These are phyloP conservation scores for Acer negundo DNA, from an alignment of 345 rosid genomes.

Conservation along the genomic window DNA sequence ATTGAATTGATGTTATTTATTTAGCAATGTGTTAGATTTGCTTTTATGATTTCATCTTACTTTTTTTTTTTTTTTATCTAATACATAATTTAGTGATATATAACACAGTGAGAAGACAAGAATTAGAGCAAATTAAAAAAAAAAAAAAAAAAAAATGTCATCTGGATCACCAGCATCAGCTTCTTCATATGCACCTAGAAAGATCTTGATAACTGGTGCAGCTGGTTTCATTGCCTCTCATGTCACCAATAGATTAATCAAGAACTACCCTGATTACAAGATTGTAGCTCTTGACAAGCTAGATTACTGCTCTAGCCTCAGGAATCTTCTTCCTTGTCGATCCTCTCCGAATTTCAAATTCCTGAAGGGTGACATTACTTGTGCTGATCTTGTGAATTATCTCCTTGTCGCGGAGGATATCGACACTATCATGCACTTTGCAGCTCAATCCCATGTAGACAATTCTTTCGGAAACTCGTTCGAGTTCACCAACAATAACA, in stretches of 20 bases:
- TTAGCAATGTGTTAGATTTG: not conserved
- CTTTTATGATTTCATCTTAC: not conserved
- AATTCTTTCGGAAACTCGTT: conserved; percentile 69
- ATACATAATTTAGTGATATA: conserved; percentile 4
- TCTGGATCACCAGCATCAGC: conserved; percentile 15
- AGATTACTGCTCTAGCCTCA: conserved; percentile 64
- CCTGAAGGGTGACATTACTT: conserved; percentile 56
- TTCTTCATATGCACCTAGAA: conserved; percentile 46
- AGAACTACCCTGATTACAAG: conserved; percentile 54
- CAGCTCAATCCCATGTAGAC: conserved; percentile 72
- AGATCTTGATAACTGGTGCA: conserved; percentile 67
- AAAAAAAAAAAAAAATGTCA: conserved; percentile 21
- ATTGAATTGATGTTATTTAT: not conserved
- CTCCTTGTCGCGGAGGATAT: conserved; percentile 54
- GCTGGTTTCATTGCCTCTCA: conserved; percentile 72
- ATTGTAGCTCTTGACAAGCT: conserved; percentile 66
- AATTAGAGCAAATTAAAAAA: not conserved
- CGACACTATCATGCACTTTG: conserved; percentile 67
- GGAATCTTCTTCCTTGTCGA: conserved; percentile 45
- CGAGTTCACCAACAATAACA: conserved; percentile 65
- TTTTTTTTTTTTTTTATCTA: not conserved
- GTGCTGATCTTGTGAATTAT: conserved; percentile 61
- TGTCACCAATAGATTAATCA: conserved; percentile 48
- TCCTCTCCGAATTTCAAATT: conserved; percentile 60
- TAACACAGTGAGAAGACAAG: not conserved